Percentiles rank a stretch among this genome's conserved stretches.
Evolutionary conservation across 805 yeast species (phyloP).

Genomic region (Schwanniomyces vanrijiae): DNA sequence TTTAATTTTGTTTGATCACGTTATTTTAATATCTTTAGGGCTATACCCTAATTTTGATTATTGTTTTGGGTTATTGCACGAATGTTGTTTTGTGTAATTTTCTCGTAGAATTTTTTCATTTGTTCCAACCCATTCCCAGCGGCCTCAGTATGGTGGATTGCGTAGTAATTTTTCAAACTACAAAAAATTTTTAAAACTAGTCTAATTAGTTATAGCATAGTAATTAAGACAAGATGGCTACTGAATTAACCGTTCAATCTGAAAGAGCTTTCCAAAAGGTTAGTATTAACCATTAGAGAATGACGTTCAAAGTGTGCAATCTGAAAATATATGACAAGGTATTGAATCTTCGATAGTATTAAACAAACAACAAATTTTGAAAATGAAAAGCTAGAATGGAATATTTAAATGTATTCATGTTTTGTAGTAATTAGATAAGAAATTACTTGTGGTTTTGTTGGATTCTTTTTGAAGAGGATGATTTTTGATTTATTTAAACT

Average conservation of each 20-base stretch:
- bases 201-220: slow-evolving; percentile 1
- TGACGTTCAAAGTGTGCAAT: not conserved
- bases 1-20: not conserved
- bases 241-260: slow-evolving; percentile 99
- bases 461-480: not conserved
- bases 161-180: slow-evolving; percentile 2
- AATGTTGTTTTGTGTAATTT: slow-evolving; percentile 4
- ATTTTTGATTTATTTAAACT: not conserved
- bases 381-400: not conserved
- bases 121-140: not conserved
- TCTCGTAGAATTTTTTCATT: not conserved
- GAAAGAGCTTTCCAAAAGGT: slow-evolving; percentile 99
- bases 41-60: not conserved
- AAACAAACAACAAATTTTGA: not conserved
- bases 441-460: not conserved
- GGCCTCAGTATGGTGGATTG: not conserved
- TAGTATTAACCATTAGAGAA: slow-evolving; percentile 38
- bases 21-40: not conserved
- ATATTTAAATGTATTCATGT: not conserved
- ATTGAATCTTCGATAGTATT: not conserved
- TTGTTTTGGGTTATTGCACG: not conserved
- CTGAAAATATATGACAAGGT: not conserved
- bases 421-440: no score
- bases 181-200: slow-evolving; percentile 5
- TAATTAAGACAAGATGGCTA: slow-evolving; percentile 71